Base-by-base conservation (phyloP, 2,329 filamentous ascomycete species). In the Paraconiothyrium brasiliense region DNA sequence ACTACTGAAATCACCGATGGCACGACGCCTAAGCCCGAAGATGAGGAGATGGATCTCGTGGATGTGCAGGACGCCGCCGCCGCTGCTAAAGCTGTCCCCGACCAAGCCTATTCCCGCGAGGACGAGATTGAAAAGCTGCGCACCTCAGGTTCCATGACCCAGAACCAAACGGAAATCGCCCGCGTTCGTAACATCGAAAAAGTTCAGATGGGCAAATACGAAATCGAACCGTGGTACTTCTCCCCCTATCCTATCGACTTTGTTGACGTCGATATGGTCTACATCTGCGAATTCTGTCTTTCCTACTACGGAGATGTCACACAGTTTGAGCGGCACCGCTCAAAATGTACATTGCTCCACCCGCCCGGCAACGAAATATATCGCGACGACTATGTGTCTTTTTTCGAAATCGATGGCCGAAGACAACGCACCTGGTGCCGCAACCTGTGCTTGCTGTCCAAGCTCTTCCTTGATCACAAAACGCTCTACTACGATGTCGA, bases 401-500 rank as follows among this genome's bases (percentile, higher is more conserved):
- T 99, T 70, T 99, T 97, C 75, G 95, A 99, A 78, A 97, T 99
- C 62, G 95, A 99, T 75, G 95, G 95, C 1, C 88, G 94, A 34
- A 89, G 96, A 60, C 96, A 99, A 76, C 88, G 94, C 4, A 97
- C 94, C 0, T 99, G 95, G 89, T 99, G 95, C 74, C 91, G 96
- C 56, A 99, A 99, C 70, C 85, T 99, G 5, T 99, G 95, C 78
- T 84, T 99, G 10, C 84, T 99, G 16, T 95, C 91, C 24, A 99
- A 99, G 75, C 92, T 98, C 81, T 99, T 99, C 76, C 85, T 99
- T 41, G 95, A 97, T 68, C 96, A 97, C 78, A 99, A 99, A 80
- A 98, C 95, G 5, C 88, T 99, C 8, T 99, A 97, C 83, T 99
- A 99, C 82, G 95, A 99, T 71, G 95, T 99, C n/a, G 95, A 99